phyloP scores from a whole-genome alignment of 495 filamentous ascomycete species.

The Wilcoxina mikolae region DNA sequence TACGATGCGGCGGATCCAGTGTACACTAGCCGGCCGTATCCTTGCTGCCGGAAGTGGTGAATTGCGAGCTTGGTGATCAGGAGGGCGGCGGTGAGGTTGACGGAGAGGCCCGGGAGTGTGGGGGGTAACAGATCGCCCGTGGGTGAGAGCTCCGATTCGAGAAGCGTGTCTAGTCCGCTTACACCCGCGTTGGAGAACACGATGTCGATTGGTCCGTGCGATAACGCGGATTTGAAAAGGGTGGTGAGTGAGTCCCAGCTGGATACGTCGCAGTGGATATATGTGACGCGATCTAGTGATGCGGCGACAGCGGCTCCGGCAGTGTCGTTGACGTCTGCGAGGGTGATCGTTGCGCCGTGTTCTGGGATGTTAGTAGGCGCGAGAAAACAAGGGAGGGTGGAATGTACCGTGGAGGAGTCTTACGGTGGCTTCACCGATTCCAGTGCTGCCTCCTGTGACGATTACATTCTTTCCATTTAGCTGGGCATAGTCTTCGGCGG shows the following conservation, averaged over 20 bases:
- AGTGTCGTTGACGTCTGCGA: conserved; percentile 34
- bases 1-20: conserved; percentile 30
- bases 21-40: conserved; percentile 18
- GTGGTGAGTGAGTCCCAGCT: conserved; percentile 27
- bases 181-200: conserved; percentile 35
- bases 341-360: conserved; percentile 30
- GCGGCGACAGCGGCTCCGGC: conserved; percentile 25
- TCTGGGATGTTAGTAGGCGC: not conserved
- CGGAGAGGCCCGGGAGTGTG: conserved; percentile 32
- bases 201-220: conserved; percentile 18
- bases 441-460: conserved; percentile 34
- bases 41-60: conserved; percentile 33
- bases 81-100: conserved; percentile 33
- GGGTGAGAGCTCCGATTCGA: conserved; percentile 27
- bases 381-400: not conserved
- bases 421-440: conserved; percentile 36
- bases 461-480: conserved; percentile 31
- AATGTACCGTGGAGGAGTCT: conserved; percentile 29
- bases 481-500: not conserved
- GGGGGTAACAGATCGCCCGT: conserved; percentile 30
- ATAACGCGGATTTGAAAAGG: conserved; percentile 25
- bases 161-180: conserved; percentile 18
- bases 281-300: conserved; percentile 15
- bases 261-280: conserved; percentile 30
- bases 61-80: conserved; percentile 35